phyloP scores from a whole-genome alignment of 768 basidiomycete genomes.

The Chalciporus chontae region DNA sequence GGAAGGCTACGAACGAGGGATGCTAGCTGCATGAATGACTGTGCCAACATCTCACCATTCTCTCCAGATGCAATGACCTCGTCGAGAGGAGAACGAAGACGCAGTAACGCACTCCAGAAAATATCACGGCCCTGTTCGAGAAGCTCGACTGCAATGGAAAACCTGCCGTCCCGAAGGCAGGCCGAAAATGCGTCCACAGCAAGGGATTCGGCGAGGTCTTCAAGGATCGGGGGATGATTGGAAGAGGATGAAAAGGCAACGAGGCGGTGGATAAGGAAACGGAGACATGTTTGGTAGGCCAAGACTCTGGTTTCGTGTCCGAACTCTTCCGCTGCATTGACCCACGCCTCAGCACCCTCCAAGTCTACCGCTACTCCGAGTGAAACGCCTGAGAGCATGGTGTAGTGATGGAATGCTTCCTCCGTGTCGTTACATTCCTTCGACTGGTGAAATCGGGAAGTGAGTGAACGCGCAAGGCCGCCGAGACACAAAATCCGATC shows the following conservation, averaged over 20 bases:
- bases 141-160: constrained; percentile 20
- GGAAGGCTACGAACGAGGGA: background rate
- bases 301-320: background rate
- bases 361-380: no score
- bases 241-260: background rate
- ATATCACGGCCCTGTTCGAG: no score
- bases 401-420: no score
- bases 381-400: no score
- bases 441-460: no score
- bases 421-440: no score
- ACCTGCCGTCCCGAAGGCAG: constrained; percentile 10
- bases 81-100: no score
- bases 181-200: constrained; percentile 8
- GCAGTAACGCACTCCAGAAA: no score
- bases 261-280: background rate
- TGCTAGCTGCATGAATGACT: constrained; percentile 16
- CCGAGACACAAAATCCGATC: no score
- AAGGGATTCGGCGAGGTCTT: constrained; percentile 1
- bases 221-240: background rate
- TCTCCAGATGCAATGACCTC: no score
- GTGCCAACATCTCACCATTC: background rate
- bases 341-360: background rate
- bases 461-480: no score
- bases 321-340: background rate
- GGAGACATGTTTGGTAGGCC: constrained; percentile 4